phyloP scores from a whole-genome alignment of 176 grass and related monocot species.

The Cenchrus purpureus region DNA sequence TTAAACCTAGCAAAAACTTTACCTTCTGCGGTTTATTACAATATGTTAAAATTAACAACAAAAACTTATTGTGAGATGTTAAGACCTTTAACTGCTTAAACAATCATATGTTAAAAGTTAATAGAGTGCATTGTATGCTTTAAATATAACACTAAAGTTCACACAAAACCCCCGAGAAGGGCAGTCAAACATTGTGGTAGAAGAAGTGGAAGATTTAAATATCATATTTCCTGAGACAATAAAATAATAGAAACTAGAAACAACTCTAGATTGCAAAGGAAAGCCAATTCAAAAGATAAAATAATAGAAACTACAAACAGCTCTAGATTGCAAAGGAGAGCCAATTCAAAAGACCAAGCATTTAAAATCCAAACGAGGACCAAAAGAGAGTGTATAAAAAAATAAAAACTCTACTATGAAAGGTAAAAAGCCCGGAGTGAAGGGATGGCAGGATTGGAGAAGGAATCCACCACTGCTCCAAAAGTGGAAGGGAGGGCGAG shows the following conservation, averaged over 20 bases:
- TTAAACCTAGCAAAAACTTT: too few relatives aligned
- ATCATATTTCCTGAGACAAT: neutral
- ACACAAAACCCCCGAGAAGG: too few relatives aligned
- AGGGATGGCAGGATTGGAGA: neutral
- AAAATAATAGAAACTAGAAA: neutral
- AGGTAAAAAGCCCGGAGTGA: neutral
- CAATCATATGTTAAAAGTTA: neutral
- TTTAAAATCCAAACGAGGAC: slow-evolving; percentile 18
- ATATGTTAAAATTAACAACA: too few relatives aligned
- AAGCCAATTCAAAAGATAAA: neutral
- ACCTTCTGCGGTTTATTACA: too few relatives aligned
- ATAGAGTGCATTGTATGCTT: neutral
- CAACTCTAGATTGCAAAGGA: neutral
- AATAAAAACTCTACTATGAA: neutral
- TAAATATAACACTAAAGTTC: neutral
- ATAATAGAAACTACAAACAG: neutral
- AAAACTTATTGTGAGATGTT: too few relatives aligned
- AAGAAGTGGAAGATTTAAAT: neutral
- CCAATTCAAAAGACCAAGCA: neutral
- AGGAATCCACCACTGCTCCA: neutral
- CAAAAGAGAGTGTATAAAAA: neutral
- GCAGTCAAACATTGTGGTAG: too few relatives aligned
- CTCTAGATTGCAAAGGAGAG: neutral
- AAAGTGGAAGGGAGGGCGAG: neutral
- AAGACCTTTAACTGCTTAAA: neutral